Evolutionary conservation across 768 basidiomycete species (phyloP).

Genomic region (Suillus spraguei): DNA sequence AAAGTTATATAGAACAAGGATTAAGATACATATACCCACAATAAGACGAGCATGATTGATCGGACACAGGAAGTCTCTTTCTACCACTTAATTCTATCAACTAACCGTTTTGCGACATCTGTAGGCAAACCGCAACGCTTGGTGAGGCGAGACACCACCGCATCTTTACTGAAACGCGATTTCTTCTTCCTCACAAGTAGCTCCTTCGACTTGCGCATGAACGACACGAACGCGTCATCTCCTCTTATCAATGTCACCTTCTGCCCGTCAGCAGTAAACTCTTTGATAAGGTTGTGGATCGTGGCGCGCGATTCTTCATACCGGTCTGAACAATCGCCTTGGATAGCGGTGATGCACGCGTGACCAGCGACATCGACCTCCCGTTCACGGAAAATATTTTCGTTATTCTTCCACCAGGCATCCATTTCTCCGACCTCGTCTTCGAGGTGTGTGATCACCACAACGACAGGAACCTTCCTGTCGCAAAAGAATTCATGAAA

Average conservation of each 20-base stretch:
- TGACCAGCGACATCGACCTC: constrained; percentile 35
- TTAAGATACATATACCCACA: too few species aligned
- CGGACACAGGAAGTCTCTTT: too few species aligned
- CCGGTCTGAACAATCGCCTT: constrained; percentile 20
- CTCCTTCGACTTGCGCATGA: constrained; percentile 22
- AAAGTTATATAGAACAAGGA: too few species aligned
- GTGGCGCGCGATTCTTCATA: too few species aligned
- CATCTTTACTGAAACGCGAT: constrained; percentile 12
- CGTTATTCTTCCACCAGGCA: constrained; percentile 41
- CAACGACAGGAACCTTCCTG: constrained; percentile 36
- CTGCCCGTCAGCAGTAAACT: too few species aligned
- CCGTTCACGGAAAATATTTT: too few species aligned
- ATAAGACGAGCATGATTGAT: too few species aligned
- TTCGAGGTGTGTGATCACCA: constrained; percentile 43
- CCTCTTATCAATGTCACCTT: too few species aligned
- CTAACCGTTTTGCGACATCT: too few species aligned
- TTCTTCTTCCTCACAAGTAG: constrained; percentile 20
- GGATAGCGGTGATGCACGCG: constrained; percentile 43
- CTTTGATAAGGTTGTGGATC: too few species aligned
- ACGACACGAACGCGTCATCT: not conserved
- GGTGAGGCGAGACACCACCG: constrained; percentile 21
- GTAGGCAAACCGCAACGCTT: too few species aligned
- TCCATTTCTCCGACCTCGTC: constrained; percentile 34
- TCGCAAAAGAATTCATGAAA: constrained; percentile 43
- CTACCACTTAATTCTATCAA: too few species aligned